Evolutionary conservation across 2,329 filamentous ascomycete species (phyloP).

Genomic region (Aspergillus bombycis): DNA sequence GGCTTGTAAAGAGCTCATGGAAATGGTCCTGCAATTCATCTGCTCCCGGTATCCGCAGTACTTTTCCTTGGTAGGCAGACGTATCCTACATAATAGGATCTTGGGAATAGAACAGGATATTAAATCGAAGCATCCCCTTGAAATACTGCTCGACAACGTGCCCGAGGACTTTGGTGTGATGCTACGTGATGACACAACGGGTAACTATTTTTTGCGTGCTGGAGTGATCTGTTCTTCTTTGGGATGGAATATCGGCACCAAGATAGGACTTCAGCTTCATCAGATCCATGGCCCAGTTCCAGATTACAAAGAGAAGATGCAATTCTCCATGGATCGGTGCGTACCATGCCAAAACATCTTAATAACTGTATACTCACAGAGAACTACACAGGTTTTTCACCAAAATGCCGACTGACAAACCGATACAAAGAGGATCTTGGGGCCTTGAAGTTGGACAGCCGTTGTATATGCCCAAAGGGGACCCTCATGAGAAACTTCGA

Average conservation of each 20-base stretch:
- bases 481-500: conserved; percentile 66
- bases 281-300: conserved; percentile 76
- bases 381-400: conserved; percentile 68
- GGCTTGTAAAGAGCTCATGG: conserved; percentile 84
- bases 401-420: conserved; percentile 71
- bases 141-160: conserved; percentile 73
- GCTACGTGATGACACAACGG: conserved; percentile 70
- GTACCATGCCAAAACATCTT: conserved; percentile 23
- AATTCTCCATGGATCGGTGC: conserved; percentile 81
- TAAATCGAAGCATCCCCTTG: conserved; percentile 64
- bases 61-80: conserved; percentile 63
- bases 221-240: conserved; percentile 78
- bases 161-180: conserved; percentile 84
- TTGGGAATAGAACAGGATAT: conserved; percentile 66
- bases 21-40: conserved; percentile 81
- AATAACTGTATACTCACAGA: background rate
- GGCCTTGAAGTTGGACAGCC: conserved; percentile 75
- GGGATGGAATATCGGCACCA: conserved; percentile 76
- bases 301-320: conserved; percentile 86
- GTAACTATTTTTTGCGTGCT: conserved; percentile 73
- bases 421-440: conserved; percentile 86
- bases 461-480: conserved; percentile 72
- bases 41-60: conserved; percentile 75
- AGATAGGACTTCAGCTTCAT: conserved; percentile 71
- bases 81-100: conserved; percentile 69